Base-by-base conservation (phyloP, 345 rosid genomes). In the Pistacia vera region DNA sequence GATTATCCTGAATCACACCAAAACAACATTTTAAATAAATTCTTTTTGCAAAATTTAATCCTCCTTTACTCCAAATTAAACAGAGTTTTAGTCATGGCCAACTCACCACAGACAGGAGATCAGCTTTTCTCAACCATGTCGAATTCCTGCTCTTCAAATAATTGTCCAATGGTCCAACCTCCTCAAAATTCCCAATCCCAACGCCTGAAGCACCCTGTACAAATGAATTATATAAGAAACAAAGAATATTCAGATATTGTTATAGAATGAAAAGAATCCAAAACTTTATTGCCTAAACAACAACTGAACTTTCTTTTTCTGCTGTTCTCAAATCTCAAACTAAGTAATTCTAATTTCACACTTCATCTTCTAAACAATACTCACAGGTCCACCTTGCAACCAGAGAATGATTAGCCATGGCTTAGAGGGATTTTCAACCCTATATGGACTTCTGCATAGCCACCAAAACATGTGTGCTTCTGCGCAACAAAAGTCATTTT, bases 381-480 rank as follows among this genome's bases (percentile, higher is more conserved):
- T 86, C 71, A 93, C 98, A 71, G 99, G 99, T 79, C 99, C 99
- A 70, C 99, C 99, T 81, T 95, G 99, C 78, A 95, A 75, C 99
- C 99, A 95, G 60, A 95, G 93, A 82, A 95, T 81, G 77, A 85
- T 80, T 52, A 98, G 99, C 99, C 99, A 95, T 76, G 98, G 98
- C 76, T 88, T 95, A 17, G 93, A 81, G 63, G 94, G 81, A 81
- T 93, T 84, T 66, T 93, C 88, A 69, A 89, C 90, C 80, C 98
- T 90, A 83, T 90, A 75, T 0, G 97, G 89, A 84, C 99, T 95
- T 77, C 72, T 88, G 58, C 91, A 95, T 11, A 91, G 88, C 99
- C 98, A 93, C 98, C 98, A 95, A 86, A 95, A 95, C 93, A 95
- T 84, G 70, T 95, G 94, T 78, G 97, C 98, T 78, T 86, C 98